These are phyloP conservation scores for Eucalyptus marginata DNA, from an alignment of 345 rosid genomes.

Conservation along the genomic window DNA sequence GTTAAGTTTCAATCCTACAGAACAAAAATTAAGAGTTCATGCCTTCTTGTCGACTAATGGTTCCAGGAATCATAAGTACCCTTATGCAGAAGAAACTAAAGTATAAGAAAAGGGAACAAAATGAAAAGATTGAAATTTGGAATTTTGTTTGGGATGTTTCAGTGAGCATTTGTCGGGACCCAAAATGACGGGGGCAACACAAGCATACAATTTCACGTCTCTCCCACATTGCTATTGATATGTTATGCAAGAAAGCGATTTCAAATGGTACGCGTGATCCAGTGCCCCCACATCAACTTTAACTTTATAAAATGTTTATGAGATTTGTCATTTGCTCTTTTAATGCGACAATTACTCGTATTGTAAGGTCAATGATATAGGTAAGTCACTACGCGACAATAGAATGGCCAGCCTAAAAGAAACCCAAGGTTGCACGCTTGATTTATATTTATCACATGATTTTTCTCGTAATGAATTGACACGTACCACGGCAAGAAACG, in stretches of 20 bases:
- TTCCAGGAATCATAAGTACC: background rate
- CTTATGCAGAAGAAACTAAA: background rate
- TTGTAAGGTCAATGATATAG: background rate
- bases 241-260: background rate
- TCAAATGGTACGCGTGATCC: background rate
- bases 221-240: background rate
- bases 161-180: background rate
- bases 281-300: too few relatives aligned
- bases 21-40: background rate
- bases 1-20: background rate
- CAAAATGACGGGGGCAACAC: background rate
- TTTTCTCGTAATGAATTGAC: background rate
- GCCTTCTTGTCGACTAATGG: background rate
- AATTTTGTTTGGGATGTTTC: background rate
- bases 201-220: background rate
- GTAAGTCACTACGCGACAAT: background rate
- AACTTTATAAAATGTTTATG: background rate
- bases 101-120: background rate
- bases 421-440: background rate
- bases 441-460: background rate
- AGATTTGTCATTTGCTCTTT: background rate
- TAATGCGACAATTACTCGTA: background rate
- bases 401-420: background rate
- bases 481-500: background rate
- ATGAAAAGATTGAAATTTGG: background rate